A percentile compares a stretch with the other conserved stretches of the same genome.
phyloP scores from a whole-genome alignment of 805 yeast genomes.

The Scheffersomyces ergatensis region DNA sequence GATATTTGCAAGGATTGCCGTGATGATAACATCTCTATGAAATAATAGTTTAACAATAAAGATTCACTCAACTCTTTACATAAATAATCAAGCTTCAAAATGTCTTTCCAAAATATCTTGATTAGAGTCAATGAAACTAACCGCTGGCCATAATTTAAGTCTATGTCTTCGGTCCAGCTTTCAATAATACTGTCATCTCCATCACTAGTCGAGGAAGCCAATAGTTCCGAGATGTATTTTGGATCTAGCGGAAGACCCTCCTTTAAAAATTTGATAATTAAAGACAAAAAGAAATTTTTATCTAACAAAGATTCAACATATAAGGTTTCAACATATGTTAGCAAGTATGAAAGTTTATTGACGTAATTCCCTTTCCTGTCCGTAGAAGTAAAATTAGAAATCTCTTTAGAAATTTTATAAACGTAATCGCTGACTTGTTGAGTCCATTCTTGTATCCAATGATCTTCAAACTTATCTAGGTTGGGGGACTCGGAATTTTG shows the following conservation, averaged over 20 bases:
- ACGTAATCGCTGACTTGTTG: constrained; percentile 68
- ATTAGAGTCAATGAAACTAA: constrained; percentile 45
- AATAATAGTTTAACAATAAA: constrained; percentile 48
- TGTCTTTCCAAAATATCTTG: constrained; percentile 69
- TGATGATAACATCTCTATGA: constrained; percentile 27
- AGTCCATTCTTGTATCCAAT: constrained; percentile 89
- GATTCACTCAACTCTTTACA: constrained; percentile 66
- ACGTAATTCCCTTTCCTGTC: constrained; percentile 44
- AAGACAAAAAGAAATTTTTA: constrained; percentile 55
- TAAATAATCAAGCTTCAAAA: constrained; percentile 52
- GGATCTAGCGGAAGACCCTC: constrained; percentile 31
- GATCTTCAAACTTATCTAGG: constrained; percentile 40
- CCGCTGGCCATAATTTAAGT: constrained; percentile 33
- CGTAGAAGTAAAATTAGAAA: constrained; percentile 17
- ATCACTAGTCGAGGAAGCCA: constrained; percentile 15
- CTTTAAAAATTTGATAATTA: constrained; percentile 57
- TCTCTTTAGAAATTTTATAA: constrained; percentile 47
- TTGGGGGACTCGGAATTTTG: constrained; percentile 3
- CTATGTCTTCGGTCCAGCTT: constrained; percentile 13
- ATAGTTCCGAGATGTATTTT: constrained; percentile 19
- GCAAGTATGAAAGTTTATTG: constrained; percentile 54
- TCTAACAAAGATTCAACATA: constrained; percentile 70
- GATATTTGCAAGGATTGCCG: constrained; percentile 1
- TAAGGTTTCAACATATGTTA: constrained; percentile 60
- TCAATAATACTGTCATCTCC: constrained; percentile 16